Evolutionary conservation across 805 yeast species (phyloP).

Genomic region (Wickerhamiella sergipiensis): DNA sequence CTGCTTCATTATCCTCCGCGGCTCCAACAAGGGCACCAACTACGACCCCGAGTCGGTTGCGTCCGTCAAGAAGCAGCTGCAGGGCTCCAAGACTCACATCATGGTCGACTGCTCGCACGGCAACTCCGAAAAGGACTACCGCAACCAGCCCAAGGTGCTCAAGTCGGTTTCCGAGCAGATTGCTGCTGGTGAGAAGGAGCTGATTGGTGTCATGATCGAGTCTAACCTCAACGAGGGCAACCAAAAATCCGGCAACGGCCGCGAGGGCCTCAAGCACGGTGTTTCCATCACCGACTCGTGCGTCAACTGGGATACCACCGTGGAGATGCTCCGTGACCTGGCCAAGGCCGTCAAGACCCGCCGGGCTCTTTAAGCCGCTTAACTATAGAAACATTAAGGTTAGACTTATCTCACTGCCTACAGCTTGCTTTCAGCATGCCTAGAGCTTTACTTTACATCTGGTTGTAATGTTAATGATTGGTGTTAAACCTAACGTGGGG

Average conservation of each 20-base stretch:
- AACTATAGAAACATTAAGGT: too few relatives aligned
- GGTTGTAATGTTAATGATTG: too few relatives aligned
- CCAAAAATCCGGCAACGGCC: slow-evolving; percentile 60
- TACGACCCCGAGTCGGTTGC: slow-evolving; percentile 70
- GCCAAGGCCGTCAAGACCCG: slow-evolving; percentile 76
- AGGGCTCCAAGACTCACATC: slow-evolving; percentile 31
- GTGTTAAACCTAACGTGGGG: neutral
- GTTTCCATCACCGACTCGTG: slow-evolving; percentile 96
- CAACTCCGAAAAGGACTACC: slow-evolving; percentile 85
- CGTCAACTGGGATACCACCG: slow-evolving; percentile 85
- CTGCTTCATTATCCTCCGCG: slow-evolving; percentile 89
- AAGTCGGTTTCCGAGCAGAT: slow-evolving; percentile 70
- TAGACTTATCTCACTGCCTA: too few relatives aligned
- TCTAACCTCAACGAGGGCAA: slow-evolving; percentile 83
- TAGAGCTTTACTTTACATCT: too few relatives aligned
- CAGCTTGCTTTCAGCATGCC: too few relatives aligned
- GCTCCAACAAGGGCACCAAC: slow-evolving; percentile 90
- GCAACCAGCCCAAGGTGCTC: slow-evolving; percentile 91
- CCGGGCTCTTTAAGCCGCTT: slow-evolving; percentile 19
- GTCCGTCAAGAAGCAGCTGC: slow-evolving; percentile 54
- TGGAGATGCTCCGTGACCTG: slow-evolving; percentile 58
- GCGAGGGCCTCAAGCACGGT: slow-evolving; percentile 67
- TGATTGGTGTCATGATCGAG: slow-evolving; percentile 94
- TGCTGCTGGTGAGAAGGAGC: slow-evolving; percentile 59
- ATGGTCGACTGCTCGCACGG: slow-evolving; percentile 99